A percentile compares a stretch with the other conserved stretches of the same genome.
phyloP scores from a whole-genome alignment of 2,329 filamentous ascomycete species.

The Septoria petroselini region DNA sequence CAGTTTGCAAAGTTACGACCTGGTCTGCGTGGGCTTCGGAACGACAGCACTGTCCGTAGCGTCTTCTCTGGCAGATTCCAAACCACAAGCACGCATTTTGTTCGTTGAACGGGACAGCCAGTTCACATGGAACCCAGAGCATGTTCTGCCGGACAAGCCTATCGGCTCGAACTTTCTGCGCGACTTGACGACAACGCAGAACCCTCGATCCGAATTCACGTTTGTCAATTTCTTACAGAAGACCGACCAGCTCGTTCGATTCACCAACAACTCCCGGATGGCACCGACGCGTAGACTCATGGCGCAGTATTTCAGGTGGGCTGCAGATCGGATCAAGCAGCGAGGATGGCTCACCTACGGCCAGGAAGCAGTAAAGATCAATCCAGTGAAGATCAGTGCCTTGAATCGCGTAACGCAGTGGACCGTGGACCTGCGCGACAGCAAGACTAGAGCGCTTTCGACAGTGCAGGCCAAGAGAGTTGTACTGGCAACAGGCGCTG shows the following conservation, averaged over 20 bases:
- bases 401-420: constrained; percentile 21
- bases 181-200: constrained; percentile 32
- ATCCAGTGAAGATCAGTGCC: constrained; percentile 17
- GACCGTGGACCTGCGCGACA: constrained; percentile 21
- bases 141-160: constrained; percentile 25
- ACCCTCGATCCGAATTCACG: constrained; percentile 33
- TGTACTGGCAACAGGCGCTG: constrained; percentile 26
- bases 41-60: constrained; percentile 28
- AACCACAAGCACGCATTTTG: constrained; percentile 20
- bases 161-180: constrained; percentile 29
- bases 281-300: constrained; percentile 28
- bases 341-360: constrained; percentile 31
- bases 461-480: constrained; percentile 25
- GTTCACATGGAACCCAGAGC: constrained; percentile 24
- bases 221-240: constrained; percentile 35
- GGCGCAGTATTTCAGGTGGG: constrained; percentile 32
- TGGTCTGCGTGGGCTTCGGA: constrained; percentile 31
- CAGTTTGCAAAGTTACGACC: constrained; percentile 23
- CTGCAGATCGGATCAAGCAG: constrained; percentile 26
- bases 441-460: constrained; percentile 18
- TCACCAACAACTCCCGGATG: constrained; percentile 33
- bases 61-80: constrained; percentile 26
- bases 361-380: constrained; percentile 24
- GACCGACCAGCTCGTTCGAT: constrained; percentile 30
- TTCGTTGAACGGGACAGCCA: constrained; percentile 26